phyloP scores from a whole-genome alignment of 2,329 filamentous ascomycete species.

The Colletotrichum orbiculare region DNA sequence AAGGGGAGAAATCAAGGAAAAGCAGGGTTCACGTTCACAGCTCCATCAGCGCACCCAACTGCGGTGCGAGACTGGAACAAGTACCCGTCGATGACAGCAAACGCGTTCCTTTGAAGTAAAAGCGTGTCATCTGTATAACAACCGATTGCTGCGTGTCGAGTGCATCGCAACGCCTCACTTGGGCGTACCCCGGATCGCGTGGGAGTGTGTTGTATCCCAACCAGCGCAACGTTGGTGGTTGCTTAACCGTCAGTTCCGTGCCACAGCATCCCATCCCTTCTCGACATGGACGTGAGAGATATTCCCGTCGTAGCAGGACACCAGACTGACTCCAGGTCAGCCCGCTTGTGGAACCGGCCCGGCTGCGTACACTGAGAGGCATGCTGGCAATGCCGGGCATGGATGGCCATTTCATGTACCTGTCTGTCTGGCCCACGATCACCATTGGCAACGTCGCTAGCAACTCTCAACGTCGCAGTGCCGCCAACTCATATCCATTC shows the following conservation, averaged over 20 bases:
- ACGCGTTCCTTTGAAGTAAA: constrained; percentile 14
- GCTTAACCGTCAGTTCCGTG: too few relatives aligned
- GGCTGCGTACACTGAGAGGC: too few relatives aligned
- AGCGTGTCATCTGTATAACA: not conserved
- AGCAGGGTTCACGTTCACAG: too few relatives aligned
- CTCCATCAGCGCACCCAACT: too few relatives aligned
- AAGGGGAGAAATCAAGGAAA: not conserved
- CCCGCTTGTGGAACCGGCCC: constrained; percentile 4
- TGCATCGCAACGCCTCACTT: constrained; percentile 10
- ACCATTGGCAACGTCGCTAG: not conserved
- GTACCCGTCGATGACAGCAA: constrained; percentile 24
- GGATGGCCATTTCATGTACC: too few relatives aligned
- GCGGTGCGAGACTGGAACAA: not conserved
- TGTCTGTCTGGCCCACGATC: not conserved
- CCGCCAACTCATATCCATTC: not conserved
- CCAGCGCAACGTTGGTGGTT: not conserved
- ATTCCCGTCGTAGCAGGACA: constrained; percentile 1
- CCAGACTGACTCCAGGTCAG: not conserved
- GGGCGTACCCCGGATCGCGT: not conserved
- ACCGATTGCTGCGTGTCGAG: not conserved
- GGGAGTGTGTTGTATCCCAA: constrained; percentile 7
- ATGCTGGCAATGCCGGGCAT: too few relatives aligned
- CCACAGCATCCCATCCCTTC: too few relatives aligned
- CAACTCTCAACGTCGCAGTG: constrained; percentile 27
- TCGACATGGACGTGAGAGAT: not conserved